Percentiles rank a stretch among this genome's conserved stretches.
Conservation (phyloP, 176 grass and related monocot species). For the Olyra latifolia region DNA sequence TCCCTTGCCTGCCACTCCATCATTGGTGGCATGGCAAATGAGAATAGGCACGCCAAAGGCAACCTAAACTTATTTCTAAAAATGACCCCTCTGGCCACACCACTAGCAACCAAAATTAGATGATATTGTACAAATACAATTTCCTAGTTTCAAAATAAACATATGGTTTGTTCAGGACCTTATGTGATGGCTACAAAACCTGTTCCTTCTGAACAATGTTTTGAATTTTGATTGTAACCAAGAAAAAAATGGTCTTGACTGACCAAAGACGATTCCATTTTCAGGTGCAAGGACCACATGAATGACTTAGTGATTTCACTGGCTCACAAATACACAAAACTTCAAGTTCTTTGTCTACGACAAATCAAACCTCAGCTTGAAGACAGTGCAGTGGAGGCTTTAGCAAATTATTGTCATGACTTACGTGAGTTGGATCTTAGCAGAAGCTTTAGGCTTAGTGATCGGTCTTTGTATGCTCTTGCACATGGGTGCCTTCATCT, state of each 20-base stretch:
- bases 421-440: slow-evolving; percentile 73
- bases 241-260: not conserved
- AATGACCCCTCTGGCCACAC: not conserved
- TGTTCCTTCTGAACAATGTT: slow-evolving; percentile 2
- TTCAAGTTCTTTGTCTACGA: slow-evolving; percentile 65
- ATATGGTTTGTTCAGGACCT: not conserved
- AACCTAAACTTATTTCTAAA: not conserved
- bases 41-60: not conserved
- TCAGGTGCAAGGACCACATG: slow-evolving; percentile 84
- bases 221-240: not conserved
- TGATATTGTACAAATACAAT: not conserved
- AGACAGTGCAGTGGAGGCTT: slow-evolving; percentile 68
- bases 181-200: not conserved
- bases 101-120: not conserved
- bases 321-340: slow-evolving; percentile 66
- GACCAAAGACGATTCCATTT: slow-evolving; percentile 14
- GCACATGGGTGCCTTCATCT: slow-evolving; percentile 59
- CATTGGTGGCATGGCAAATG: not conserved
- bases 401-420: slow-evolving; percentile 69
- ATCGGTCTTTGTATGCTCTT: slow-evolving; percentile 70
- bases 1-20: not conserved
- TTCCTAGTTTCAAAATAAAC: not conserved
- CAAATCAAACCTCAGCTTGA: slow-evolving; percentile 85
- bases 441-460: slow-evolving; percentile 73
- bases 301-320: slow-evolving; percentile 66